phyloP scores from a whole-genome alignment of 2,329 filamentous ascomycete species.

The Aspergillus spinulosporus region DNA sequence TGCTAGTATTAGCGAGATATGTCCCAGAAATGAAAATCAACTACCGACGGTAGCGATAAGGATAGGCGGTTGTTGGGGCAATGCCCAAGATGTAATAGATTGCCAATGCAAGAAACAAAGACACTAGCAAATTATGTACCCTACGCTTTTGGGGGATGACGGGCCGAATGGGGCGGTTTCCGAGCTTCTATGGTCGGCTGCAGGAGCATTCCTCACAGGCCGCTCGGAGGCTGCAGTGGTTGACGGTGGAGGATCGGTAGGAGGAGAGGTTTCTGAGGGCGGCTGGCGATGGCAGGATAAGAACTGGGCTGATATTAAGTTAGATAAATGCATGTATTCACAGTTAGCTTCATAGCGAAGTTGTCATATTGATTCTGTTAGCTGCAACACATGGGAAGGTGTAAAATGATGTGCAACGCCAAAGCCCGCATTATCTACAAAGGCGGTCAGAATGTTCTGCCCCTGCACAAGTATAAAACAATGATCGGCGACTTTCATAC shows the following conservation, averaged over 20 bases:
- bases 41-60: constrained; percentile 1
- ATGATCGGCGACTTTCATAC: background rate
- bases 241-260: constrained; percentile 14
- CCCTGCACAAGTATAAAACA: background rate
- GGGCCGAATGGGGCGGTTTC: constrained; percentile 7
- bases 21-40: background rate
- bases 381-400: background rate
- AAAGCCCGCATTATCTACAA: constrained; percentile 15
- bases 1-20: background rate
- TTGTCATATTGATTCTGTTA: constrained; percentile 8
- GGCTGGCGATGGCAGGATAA: constrained; percentile 12
- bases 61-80: background rate
- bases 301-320: constrained; percentile 19
- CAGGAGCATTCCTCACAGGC: constrained; percentile 24
- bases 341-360: constrained; percentile 18
- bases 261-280: constrained; percentile 2
- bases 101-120: background rate
- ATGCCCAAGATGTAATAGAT: background rate
- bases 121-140: background rate
- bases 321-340: constrained; percentile 26
- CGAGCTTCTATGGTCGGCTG: constrained; percentile 13
- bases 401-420: constrained; percentile 3
- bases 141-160: constrained; percentile 1
- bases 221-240: constrained; percentile 27
- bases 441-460: constrained; percentile 21